Percentiles rank a stretch among this genome's conserved stretches.
Evolutionary conservation across 495 filamentous ascomycete species (phyloP).

Genomic region (Ascobolus immersus): DNA sequence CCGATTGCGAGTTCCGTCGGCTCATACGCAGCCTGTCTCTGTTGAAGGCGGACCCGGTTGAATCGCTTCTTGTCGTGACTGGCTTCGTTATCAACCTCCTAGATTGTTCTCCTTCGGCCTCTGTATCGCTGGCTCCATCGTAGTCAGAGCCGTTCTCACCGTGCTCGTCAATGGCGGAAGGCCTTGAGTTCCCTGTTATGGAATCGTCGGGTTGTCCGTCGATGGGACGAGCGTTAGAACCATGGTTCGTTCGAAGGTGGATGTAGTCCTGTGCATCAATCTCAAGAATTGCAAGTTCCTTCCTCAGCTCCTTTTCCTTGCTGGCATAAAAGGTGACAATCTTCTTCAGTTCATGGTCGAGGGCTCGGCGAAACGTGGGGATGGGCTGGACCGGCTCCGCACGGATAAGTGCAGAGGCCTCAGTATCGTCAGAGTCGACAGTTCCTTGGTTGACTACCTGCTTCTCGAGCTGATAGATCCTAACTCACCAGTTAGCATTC

Average conservation of each 20-base stretch:
- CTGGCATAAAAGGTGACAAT: constrained; percentile 66
- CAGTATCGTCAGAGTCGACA: constrained; percentile 32
- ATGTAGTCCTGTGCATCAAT: constrained; percentile 44
- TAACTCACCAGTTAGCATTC: constrained; percentile 17
- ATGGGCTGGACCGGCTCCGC: constrained; percentile 39
- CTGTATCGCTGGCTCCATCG: constrained; percentile 20
- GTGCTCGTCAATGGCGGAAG: too few relatives aligned
- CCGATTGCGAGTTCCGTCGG: neutral
- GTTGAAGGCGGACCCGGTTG: neutral
- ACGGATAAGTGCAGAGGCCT: constrained; percentile 60
- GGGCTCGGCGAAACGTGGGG: constrained; percentile 44
- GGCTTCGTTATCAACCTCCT: too few relatives aligned
- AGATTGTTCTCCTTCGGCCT: constrained; percentile 19
- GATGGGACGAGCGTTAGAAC: neutral
- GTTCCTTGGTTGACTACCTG: constrained; percentile 28
- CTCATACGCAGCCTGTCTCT: neutral
- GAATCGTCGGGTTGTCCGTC: too few relatives aligned
- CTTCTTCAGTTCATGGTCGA: constrained; percentile 83
- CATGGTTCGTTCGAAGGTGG: constrained; percentile 1
- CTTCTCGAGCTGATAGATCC: constrained; percentile 85
- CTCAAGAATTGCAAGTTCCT: constrained; percentile 51
- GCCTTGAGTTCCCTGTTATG: too few relatives aligned
- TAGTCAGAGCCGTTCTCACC: constrained; percentile 2
- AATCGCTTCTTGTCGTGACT: too few relatives aligned
- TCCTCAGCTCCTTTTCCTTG: constrained; percentile 65